Percentiles rank a stretch among this genome's conserved stretches.
These are phyloP conservation scores for Sabuloglossum arenarium DNA, from an alignment of 495 filamentous ascomycete species.

Conservation along the genomic window DNA sequence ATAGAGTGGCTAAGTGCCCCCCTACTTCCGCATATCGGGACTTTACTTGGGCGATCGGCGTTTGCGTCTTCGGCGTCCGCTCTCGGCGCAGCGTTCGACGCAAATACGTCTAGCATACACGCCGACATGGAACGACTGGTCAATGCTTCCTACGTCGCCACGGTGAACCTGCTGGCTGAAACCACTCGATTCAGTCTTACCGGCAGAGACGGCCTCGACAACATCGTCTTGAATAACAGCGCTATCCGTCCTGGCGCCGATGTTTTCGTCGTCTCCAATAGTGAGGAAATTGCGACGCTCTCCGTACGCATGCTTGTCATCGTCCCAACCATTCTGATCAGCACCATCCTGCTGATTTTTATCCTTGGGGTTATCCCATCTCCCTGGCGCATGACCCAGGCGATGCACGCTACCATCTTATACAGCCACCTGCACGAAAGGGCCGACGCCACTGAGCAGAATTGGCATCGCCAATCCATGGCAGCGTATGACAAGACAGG, in stretches of 20 bases:
- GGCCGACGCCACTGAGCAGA: no score
- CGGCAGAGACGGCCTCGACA: conserved; percentile 4
- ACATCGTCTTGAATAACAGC: conserved; percentile 6
- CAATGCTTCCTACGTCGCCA: conserved; percentile 15
- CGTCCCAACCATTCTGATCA: conserved; percentile 12
- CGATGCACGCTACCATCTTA: neutral
- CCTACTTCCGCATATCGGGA: neutral
- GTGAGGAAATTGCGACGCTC: conserved; percentile 14
- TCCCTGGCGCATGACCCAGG: neutral
- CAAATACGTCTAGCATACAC: conserved; percentile 12
- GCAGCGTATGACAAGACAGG: no score
- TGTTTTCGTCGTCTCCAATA: conserved; percentile 20
- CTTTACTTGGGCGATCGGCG: neutral
- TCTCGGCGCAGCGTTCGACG: conserved; percentile 13
- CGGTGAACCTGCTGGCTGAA: conserved; percentile 15
- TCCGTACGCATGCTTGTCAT: conserved; percentile 15
- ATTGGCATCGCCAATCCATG: no score
- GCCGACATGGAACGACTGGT: conserved; percentile 15
- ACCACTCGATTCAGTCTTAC: conserved; percentile 11
- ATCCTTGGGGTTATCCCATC: neutral
- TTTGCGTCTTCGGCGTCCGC: conserved; percentile 12
- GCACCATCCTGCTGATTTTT: neutral
- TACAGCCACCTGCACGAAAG: neutral
- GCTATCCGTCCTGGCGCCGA: conserved; percentile 7
- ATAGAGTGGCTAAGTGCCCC: conserved; percentile 4